Percentiles rank a stretch among this genome's conserved stretches.
phyloP scores from a whole-genome alignment of 1,284 basidiomycete genomes.

The Afroboletus lepidellus region DNA sequence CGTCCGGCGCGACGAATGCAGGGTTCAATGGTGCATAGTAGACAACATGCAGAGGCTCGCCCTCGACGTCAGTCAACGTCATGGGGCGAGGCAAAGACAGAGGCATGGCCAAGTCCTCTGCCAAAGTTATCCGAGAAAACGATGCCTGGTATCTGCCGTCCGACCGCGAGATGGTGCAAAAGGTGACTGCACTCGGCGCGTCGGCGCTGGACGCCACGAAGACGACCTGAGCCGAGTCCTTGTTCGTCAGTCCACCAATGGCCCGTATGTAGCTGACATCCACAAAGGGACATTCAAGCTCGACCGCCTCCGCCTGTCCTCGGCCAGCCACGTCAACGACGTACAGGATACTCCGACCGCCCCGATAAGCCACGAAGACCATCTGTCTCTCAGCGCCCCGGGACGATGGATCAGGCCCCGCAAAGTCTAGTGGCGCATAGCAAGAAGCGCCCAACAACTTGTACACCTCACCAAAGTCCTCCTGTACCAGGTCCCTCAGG shows the following conservation, averaged over 20 bases:
- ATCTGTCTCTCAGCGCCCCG: background rate
- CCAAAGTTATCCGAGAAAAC: background rate
- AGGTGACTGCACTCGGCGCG: background rate
- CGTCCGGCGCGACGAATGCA: background rate
- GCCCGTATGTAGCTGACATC: constrained; percentile 2
- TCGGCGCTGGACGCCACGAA: constrained; percentile 1
- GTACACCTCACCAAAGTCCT: constrained; percentile 9
- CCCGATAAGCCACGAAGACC: constrained; percentile 3
- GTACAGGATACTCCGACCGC: constrained; percentile 2
- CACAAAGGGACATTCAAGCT: constrained; percentile 3
- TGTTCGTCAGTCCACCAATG: background rate
- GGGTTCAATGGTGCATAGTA: constrained; percentile 3
- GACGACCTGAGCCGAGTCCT: background rate
- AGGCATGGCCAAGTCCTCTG: background rate
- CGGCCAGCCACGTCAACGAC: background rate
- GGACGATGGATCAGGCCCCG: background rate
- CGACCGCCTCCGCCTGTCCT: background rate
- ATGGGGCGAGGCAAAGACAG: background rate
- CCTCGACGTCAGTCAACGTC: background rate
- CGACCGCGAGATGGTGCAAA: background rate
- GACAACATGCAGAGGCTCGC: constrained; percentile 1
- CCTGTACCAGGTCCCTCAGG: constrained; percentile 1
- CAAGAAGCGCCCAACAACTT: constrained; percentile 8
- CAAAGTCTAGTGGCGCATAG: constrained; percentile 4
- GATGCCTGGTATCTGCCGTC: background rate